Evolutionary conservation across 2,329 filamentous ascomycete species (phyloP), one percentile per base, ranked within the genome.

Genomic region (Colletotrichum truncatum): DNA sequence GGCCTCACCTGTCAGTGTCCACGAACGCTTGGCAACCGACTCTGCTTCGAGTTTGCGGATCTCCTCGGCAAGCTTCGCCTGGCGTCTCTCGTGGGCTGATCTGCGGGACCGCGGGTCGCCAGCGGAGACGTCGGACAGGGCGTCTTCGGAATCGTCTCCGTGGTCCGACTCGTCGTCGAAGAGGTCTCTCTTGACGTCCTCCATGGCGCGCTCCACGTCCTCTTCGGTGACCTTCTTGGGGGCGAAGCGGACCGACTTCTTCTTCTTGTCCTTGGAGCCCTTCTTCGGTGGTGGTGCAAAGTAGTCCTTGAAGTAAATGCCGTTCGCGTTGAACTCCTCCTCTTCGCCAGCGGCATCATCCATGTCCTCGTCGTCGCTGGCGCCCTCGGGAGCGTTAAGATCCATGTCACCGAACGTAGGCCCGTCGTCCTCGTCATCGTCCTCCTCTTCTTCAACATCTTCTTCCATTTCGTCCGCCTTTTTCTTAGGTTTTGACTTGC

Each of bases 231-330:
- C 81, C 68, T 77, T 68, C 72, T 75, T 71, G 8, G 88, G 75
- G 59, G 75, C 74, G 67, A 76, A 77, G 28, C 72, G 77, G 53
- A 76, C 79, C 9, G 75, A 73, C 56, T 81, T 79, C 68, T 79
- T 82, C 58, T 75, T 76, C 72, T 79, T 87, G 41, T 65, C 80
- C 71, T 85, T 89, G 45, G 61, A 57, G 62, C 84, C 84, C 67
- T 96, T 97, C 71, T 87, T 89, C 18, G 91, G 86, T 10, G 94
- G 95, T 9, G 93, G 93, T 3, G 92, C 93, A 73, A 98, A 98
- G 80, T 98, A 98, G 76, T 98, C 94, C 67, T 91, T 90, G 78
- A 97, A 98, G 80, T 91, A 93, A 72, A 98, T 84, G 67, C 94
- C 91, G 75, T 97, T 97, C 52, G 94, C 94, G 72, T 97, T 97